A percentile compares a stretch with the other conserved stretches of the same genome.
phyloP scores from a whole-genome alignment of 1,139 yeast genomes.

The Yamadazyma taylorii region DNA sequence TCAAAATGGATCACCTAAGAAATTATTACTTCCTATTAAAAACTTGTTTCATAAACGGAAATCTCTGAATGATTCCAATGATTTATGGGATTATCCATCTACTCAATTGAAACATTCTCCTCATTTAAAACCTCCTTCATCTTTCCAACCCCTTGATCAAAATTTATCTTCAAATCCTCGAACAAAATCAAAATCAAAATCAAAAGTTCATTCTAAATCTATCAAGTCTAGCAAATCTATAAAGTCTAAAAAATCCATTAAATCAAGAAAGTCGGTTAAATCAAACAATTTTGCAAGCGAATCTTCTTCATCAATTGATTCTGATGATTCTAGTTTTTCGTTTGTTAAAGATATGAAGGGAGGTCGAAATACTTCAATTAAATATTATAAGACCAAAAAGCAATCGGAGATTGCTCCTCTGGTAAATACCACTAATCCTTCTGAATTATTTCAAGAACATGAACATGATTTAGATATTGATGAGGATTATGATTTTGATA shows the following conservation, averaged over 20 bases:
- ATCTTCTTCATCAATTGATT: slow-evolving; percentile 12
- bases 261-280: slow-evolving; percentile 6
- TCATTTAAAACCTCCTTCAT: slow-evolving; percentile 1
- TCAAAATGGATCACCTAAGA: slow-evolving; percentile 40
- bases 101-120: neutral
- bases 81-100: slow-evolving; percentile 1
- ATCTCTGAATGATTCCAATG: slow-evolving; percentile 10
- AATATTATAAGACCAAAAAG: slow-evolving; percentile 50
- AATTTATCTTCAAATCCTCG: neutral
- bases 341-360: slow-evolving; percentile 55
- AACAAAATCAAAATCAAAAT: slow-evolving; percentile 1
- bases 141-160: too few species aligned
- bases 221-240: neutral
- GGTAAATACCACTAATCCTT: slow-evolving; percentile 5
- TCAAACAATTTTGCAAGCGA: slow-evolving; percentile 6
- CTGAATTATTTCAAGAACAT: slow-evolving; percentile 23
- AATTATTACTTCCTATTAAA: slow-evolving; percentile 43
- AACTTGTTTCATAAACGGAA: slow-evolving; percentile 30
- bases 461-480: slow-evolving; percentile 38
- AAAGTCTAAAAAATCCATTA: slow-evolving; percentile 5
- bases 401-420: neutral
- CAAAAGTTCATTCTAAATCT: neutral
- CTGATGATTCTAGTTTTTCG: slow-evolving; percentile 39
- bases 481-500: slow-evolving; percentile 48
- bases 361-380: slow-evolving; percentile 63